A percentile compares a stretch with the other conserved stretches of the same genome.
These are phyloP conservation scores for Lachnellula arida DNA, from an alignment of 2,329 filamentous ascomycete species.

Conservation along the genomic window DNA sequence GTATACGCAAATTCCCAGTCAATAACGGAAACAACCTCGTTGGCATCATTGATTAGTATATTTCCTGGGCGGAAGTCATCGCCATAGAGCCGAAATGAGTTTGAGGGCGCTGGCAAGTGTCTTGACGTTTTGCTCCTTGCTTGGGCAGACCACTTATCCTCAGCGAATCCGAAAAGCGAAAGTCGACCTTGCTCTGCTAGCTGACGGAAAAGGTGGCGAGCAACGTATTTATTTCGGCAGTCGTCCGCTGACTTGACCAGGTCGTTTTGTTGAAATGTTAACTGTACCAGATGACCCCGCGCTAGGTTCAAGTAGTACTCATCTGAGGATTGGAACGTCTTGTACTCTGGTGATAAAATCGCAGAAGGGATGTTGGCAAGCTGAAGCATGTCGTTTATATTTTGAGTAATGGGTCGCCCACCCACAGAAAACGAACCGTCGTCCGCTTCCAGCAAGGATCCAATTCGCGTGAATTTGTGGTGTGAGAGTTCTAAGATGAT, in stretches of 20 bases:
- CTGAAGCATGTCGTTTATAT: background rate
- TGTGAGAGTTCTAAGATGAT: conserved; percentile 1
- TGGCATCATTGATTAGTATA: background rate
- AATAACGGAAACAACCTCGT: background rate
- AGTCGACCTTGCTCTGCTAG: conserved; percentile 19
- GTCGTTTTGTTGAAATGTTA: background rate
- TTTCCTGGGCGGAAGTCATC: background rate
- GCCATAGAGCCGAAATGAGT: background rate
- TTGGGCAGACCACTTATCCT: background rate
- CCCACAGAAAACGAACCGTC: background rate
- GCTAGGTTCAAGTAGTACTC: background rate
- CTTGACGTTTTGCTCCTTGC: background rate
- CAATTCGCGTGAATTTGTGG: conserved; percentile 5
- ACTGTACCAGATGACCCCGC: background rate
- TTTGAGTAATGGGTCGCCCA: background rate
- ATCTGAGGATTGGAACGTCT: background rate
- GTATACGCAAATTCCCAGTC: background rate
- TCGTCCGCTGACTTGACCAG: background rate
- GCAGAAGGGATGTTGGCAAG: background rate
- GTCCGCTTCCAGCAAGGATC: conserved; percentile 5
- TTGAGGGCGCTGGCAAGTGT: background rate
- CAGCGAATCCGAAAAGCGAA: conserved; percentile 1
- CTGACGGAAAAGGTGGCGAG: conserved; percentile 9
- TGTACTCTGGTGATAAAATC: background rate
- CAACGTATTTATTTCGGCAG: too few species aligned